Base-by-base conservation (phyloP, 1,139 yeast genomes). In the Pneumocystis oryctolagi region DNA sequence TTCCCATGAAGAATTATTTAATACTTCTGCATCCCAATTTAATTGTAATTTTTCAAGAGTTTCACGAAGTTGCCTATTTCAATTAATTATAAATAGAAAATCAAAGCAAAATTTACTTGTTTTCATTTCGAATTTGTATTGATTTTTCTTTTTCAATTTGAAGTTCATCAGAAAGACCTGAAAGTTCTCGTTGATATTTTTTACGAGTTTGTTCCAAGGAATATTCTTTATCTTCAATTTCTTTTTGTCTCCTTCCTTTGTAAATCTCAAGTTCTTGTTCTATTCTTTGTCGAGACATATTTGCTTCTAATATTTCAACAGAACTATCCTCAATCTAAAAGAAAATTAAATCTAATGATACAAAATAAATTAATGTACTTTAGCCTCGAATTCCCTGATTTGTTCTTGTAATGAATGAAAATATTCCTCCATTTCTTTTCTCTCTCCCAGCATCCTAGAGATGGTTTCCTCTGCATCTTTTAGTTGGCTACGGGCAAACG, bases 331-430 rank as follows among this genome's bases (percentile, higher is more conserved):
- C 84, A 28, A 86, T 28, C 55, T 47, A 47, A 47, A n/a, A n/a
- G 1, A 47, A 20, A 47, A 12, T 47, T 47, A 47, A 31, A 47
- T 47, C 25, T 25, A 9, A 4, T 3, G 3, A 47, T 25, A 6
- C 16, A 16, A 9, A 9, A 39, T 25, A 47, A 9, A 25, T 9
- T 12, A 47, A 47, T 25, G 25, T 47, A 47, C 70, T 25, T 78
- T 78, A 62, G 80, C 82, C 66, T 84, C 89, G 53, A 86, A 74
- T 39, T 76, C 78, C 60, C 82, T 77, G 16, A 81, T 78, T 53
- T 81, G 79, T 25, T 78, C 73, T 67, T 84, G 83, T 62, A 87
- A 73, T 53, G 81, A 82, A 60, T 82, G 82, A 60, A 84, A 78
- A 40, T 81, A 74, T 4, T 79, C 74, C 66, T 86, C 90, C 35